Evolutionary conservation across 164 flowering plant genomes (phyloP).

Genomic region (Nymphaea colorata): DNA sequence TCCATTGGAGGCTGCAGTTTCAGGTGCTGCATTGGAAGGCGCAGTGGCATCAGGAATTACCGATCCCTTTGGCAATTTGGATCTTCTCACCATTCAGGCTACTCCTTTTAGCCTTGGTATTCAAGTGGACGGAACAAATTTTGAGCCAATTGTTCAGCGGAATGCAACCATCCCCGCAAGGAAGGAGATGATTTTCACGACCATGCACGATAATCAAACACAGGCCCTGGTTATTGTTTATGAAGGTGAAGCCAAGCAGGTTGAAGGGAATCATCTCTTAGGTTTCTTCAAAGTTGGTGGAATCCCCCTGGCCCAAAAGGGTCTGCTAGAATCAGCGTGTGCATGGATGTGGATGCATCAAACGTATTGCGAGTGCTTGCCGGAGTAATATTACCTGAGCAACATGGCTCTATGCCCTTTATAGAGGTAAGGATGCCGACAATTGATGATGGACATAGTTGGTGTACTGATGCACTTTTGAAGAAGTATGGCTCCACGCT

Average conservation of each 20-base stretch:
- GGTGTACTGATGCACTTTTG: slow-evolving; percentile 72
- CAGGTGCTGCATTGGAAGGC: slow-evolving; percentile 90
- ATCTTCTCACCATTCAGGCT: slow-evolving; percentile 73
- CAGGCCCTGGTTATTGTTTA: slow-evolving; percentile 64
- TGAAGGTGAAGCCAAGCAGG: slow-evolving; percentile 61
- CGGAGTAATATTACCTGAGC: slow-evolving; percentile 47
- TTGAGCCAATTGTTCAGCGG: slow-evolving; percentile 49
- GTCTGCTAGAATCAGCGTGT: slow-evolving; percentile 60
- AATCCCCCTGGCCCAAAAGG: slow-evolving; percentile 71
- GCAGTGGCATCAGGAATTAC: slow-evolving; percentile 78
- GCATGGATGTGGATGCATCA: slow-evolving; percentile 85
- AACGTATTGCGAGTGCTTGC: slow-evolving; percentile 60
- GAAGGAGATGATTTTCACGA: slow-evolving; percentile 60
- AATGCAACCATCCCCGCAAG: slow-evolving; percentile 72
- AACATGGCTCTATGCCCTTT: slow-evolving; percentile 33
- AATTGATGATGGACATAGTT: slow-evolving; percentile 81
- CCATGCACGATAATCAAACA: slow-evolving; percentile 62
- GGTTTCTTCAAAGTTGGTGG: slow-evolving; percentile 75
- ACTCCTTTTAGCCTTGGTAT: slow-evolving; percentile 71
- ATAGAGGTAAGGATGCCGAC: slow-evolving; percentile 37
- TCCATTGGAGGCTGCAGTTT: slow-evolving; percentile 71
- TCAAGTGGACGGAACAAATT: slow-evolving; percentile 38
- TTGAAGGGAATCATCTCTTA: slow-evolving; percentile 55
- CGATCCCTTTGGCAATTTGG: slow-evolving; percentile 70
- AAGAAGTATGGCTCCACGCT: slow-evolving; percentile 44